Base-by-base conservation (phyloP, 2,329 filamentous ascomycete species). In the Stylonectria norvegica region DNA sequence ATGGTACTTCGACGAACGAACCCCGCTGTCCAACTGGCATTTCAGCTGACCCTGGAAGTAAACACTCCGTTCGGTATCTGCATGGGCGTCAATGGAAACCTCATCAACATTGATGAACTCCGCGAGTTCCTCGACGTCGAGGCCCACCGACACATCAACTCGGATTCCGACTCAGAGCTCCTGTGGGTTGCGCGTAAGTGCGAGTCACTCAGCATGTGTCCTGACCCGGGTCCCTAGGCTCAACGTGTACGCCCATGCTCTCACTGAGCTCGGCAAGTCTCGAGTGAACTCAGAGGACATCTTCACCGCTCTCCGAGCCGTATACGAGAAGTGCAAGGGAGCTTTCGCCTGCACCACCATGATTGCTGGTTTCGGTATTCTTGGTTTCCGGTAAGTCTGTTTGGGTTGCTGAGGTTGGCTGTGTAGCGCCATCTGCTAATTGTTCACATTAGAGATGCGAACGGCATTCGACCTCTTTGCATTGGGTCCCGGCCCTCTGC, bases 61-160 rank as follows among this genome's bases (percentile, higher is more conserved):
- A 94, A 94, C 70, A 79, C 77, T 42, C 88, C 57, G 10, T 60
- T 53, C 35, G 57, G 58, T 20, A 33, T 59, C 25, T 53, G 45
- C 5, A 50, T 53, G 48, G 34, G 50, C 16, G 84, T 93, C 67
- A 95, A 95, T 59, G 89, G 90, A 45, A 95, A 95, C 66, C 73
- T 95, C 33, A 86, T 94, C 70, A 78, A 94, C 59, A 79, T 83
- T 5, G 73, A 75, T 2, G 81, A 86, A 37, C 71, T 94, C 34
- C 80, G 78, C 61, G 67, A 72, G 45, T 87, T 82, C 59, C 73
- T 95, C 34, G 88, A 94, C 57, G 71, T 82, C 49, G 85, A 86
- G 50, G 87, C 86, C 6, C 87, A 87, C 60, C 78, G 88, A 52
- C 89, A 94, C 63, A 86, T 93, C 71, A 95, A 95, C 67, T 89